These are phyloP conservation scores for Morella rubra DNA, from an alignment of 306 rosid species.

Conservation along the genomic window DNA sequence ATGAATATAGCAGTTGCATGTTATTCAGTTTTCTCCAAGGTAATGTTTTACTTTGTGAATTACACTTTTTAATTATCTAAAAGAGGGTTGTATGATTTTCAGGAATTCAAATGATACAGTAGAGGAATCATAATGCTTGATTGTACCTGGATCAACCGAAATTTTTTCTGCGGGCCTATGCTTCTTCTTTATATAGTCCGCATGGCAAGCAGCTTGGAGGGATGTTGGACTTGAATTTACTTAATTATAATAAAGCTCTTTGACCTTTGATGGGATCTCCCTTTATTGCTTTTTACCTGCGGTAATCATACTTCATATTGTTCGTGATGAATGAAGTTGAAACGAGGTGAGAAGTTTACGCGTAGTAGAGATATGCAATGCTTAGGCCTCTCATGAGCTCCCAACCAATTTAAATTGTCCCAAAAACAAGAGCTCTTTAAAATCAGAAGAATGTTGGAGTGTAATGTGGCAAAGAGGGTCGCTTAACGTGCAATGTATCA, in stretches of 20 bases:
- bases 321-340: background rate
- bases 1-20: background rate
- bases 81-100: background rate
- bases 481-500: too few relatives aligned
- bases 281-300: too few relatives aligned
- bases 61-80: background rate
- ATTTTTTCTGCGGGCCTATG: background rate
- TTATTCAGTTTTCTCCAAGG: conserved; percentile 3
- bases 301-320: background rate
- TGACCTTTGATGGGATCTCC: background rate
- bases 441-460: too few relatives aligned
- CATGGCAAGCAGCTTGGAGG: background rate
- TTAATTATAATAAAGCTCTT: background rate
- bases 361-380: too few relatives aligned
- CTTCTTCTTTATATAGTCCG: background rate
- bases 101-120: conserved; percentile 22
- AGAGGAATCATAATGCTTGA: conserved; percentile 11
- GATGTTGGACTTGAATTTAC: conserved; percentile 1
- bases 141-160: conserved; percentile 1
- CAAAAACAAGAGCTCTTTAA: too few relatives aligned
- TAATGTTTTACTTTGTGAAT: background rate
- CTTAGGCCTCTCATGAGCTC: too few relatives aligned
- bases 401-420: too few relatives aligned
- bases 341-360: too few relatives aligned
- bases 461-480: too few relatives aligned